Base-by-base conservation (phyloP, 257 asterid species). In the Fraxinus cuspidata region DNA sequence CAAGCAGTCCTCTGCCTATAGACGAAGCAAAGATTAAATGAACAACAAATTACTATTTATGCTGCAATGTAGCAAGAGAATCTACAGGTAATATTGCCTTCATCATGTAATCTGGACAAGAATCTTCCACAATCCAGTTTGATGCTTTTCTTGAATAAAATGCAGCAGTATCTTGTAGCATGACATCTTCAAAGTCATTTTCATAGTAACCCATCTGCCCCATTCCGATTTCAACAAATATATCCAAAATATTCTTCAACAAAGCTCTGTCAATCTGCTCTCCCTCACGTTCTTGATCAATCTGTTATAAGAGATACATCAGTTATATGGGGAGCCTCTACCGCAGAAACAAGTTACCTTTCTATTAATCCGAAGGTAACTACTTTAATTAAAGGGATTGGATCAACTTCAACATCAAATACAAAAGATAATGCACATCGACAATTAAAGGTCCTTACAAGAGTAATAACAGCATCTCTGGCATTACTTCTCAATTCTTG, bases 61-160 rank as follows among this genome's bases (percentile, higher is more conserved):
- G 29, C n/a, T 25, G 37, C 60, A 72, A 53, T 64, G 72, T 19
- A 27, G 72, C 7, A 76, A 71, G 68, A 19, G 34, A n/a, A 38
- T 67, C 37, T 29, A 28, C 27, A 73, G 10, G 68, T 27, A 70
- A 71, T n/a, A 34, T 64, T 74, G 78, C 96, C 87, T 89, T 86
- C 77, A 84, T 49, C 94, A 91, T 86, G 74, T 89, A 91, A 69
- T 82, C 90, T 19, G 94, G 90, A 81, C 91, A 91, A 18, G 96
- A 86, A 81, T 91, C 89, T 42, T 86, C 81, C 63, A 78, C 78
- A 18, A 89, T 84, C 94, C 94, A 91, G 58, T 77, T 84, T 28
- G 94, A 91, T 9, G 94, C 89, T 79, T 91, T 89, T 32, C 87
- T 71, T 72, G 90, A 89, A 77, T 91, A 91, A 85, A 79, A 91